phyloP scores from a whole-genome alignment of 768 basidiomycete species.

The Lentinus brumalis region DNA sequence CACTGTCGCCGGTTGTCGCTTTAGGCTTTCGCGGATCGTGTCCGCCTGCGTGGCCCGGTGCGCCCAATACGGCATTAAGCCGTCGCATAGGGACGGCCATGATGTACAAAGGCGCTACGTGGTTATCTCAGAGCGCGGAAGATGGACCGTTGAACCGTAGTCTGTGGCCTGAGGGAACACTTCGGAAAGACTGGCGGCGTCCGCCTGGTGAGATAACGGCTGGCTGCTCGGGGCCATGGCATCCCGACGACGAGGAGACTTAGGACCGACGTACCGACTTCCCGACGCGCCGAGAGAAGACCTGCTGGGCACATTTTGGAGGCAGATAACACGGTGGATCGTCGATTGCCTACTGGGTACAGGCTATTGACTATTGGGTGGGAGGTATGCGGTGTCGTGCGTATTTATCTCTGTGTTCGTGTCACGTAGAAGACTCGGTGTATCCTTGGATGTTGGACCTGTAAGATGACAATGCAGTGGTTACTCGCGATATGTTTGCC shows the following conservation, averaged over 20 bases:
- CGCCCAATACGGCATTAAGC: neutral
- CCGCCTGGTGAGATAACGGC: neutral
- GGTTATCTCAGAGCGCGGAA: neutral
- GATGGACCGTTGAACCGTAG: neutral
- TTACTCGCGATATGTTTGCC: neutral
- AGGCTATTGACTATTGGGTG: too few species aligned
- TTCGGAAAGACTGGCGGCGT: neutral
- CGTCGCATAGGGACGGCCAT: neutral
- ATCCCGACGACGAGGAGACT: neutral
- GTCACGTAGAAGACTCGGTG: neutral
- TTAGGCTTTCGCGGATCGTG: constrained; percentile 17
- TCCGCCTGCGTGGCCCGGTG: neutral
- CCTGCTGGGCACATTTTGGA: neutral
- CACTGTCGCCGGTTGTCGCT: neutral
- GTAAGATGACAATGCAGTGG: too few species aligned
- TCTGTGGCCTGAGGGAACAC: neutral
- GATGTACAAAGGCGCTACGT: neutral
- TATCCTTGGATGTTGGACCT: neutral
- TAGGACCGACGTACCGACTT: neutral
- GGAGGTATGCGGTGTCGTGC: neutral
- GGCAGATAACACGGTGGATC: neutral
- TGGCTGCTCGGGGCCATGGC: neutral
- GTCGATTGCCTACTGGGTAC: neutral
- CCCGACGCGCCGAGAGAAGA: neutral
- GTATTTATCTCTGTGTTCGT: neutral